Base-by-base conservation (phyloP, 2,329 filamentous ascomycete species). In the Colletotrichum sublineola region DNA sequence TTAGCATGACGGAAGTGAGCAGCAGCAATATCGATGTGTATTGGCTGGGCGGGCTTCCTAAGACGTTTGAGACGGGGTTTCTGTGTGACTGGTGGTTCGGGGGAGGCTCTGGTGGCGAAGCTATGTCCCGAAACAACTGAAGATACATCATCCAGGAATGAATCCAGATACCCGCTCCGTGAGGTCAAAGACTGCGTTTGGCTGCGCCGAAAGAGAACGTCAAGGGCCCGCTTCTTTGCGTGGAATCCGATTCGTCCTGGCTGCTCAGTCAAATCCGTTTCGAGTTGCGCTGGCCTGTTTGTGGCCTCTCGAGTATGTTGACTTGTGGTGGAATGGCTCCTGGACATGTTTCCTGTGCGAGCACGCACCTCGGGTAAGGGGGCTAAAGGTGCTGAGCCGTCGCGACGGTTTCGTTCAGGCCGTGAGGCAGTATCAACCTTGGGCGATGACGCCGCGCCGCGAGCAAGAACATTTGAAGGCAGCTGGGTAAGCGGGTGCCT, bases 221-320 rank as follows among this genome's bases (percentile, higher is more conserved):
- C 90, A 8, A 92, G 80, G 12, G 83, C 80, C 74, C 81, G 86
- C 77, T 91, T 92, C 33, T 82, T 84, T 4, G 82, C 80, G 63
- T 84, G 81, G 73, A 92, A 90, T 12, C 80, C 81, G 56, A 81
- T 77, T 9, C 79, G 79, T 31, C 76, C 78, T 14, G 78, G 77
- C 52, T 79, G 80, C 42, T 81, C 78, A 2, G 77, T 71, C 44
- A 84, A 82, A 11, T 83, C 81, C 40, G 81, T 84, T 76, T 92
- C 90, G 12, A 92, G 80, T 74, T 90, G 89, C 6, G 89, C 90
- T 29, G 87, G 88, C 64, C 88, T 80, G 14, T 57, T 63, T 8
- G 18, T 33, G 6, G 40, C 33, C 11, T 50, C 58, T 2, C 24
- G 64, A 15, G 42, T 48, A 15, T 29, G 74, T n/a, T 67, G 68